Percentiles rank a stretch among this genome's conserved stretches.
Evolutionary conservation across 2,329 filamentous ascomycete species (phyloP).

Genomic region (Penicillium sp.): DNA sequence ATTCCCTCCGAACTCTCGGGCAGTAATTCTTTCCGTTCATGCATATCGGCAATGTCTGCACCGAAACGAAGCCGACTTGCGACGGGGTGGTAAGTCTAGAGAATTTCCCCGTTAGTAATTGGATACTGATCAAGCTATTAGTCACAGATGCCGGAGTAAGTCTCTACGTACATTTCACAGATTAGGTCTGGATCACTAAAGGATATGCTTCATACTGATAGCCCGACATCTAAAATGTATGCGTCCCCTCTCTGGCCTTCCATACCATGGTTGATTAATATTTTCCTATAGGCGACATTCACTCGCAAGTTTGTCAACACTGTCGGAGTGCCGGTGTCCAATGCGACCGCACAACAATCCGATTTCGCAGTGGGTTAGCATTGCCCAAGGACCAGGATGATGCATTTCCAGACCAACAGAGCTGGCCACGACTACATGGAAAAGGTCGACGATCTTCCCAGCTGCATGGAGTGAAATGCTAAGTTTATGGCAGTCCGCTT

Average conservation of each 20-base stretch:
- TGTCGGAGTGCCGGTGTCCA: conserved; percentile 15
- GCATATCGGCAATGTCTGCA: conserved; percentile 10
- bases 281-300: conserved; percentile 17
- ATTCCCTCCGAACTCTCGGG: not conserved
- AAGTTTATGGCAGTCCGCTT: conserved; percentile 17
- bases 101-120: not conserved
- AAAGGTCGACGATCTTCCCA: conserved; percentile 8
- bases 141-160: conserved; percentile 28
- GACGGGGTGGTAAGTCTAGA: conserved; percentile 21
- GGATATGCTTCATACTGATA: not conserved
- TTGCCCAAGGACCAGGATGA: conserved; percentile 8
- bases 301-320: conserved; percentile 14
- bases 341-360: conserved; percentile 23
- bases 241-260: not conserved
- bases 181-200: not conserved
- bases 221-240: conserved; percentile 28
- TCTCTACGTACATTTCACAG: not conserved
- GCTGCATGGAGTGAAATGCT: not conserved
- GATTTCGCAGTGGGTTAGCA: conserved; percentile 23
- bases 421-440: conserved; percentile 18
- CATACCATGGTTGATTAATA: not conserved
- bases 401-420: conserved; percentile 15
- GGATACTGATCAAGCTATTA: conserved; percentile 8
- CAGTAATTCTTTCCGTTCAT: conserved; percentile 24
- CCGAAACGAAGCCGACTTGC: conserved; percentile 19